Percentiles rank a stretch among this genome's conserved stretches.
Conservation (phyloP, 2,329 filamentous ascomycete genomes). For the Aspergillus brasiliensis region DNA sequence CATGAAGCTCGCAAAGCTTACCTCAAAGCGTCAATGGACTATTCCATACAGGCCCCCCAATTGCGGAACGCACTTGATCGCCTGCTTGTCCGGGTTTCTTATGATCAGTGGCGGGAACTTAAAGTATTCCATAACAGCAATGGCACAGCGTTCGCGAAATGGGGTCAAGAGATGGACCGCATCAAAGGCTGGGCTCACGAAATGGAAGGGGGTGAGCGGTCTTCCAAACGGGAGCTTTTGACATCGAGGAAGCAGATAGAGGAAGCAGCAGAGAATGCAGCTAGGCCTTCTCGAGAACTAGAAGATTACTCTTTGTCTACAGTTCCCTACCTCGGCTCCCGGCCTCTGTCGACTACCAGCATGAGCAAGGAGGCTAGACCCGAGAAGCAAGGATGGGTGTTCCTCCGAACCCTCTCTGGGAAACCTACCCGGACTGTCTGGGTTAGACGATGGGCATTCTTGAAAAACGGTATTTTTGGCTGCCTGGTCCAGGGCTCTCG, state of each 20-base stretch:
- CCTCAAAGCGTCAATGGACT: slow-evolving; percentile 89
- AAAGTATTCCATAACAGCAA: slow-evolving; percentile 69
- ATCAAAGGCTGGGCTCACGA: slow-evolving; percentile 91
- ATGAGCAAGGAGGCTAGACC: slow-evolving; percentile 51
- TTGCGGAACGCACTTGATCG: slow-evolving; percentile 82
- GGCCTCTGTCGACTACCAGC: slow-evolving; percentile 66
- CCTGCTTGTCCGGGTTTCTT: slow-evolving; percentile 79
- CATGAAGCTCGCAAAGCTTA: slow-evolving; percentile 92
- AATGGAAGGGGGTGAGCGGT: slow-evolving; percentile 84
- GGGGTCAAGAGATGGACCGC: slow-evolving; percentile 81
- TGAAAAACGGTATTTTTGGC: slow-evolving; percentile 93
- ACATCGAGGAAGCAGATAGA: slow-evolving; percentile 79
- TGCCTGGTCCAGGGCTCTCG: slow-evolving; percentile 83
- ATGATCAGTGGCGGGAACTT: slow-evolving; percentile 87
- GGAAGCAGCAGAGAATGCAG: slow-evolving; percentile 68
- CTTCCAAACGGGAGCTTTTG: slow-evolving; percentile 80
- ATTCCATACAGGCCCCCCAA: slow-evolving; percentile 83
- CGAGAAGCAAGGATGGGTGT: slow-evolving; percentile 96
- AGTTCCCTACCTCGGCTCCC: slow-evolving; percentile 77
- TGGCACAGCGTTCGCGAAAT: slow-evolving; percentile 63
- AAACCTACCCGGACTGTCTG: slow-evolving; percentile 90
- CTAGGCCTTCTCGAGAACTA: slow-evolving; percentile 83
- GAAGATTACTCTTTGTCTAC: slow-evolving; percentile 91
- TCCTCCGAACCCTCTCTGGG: slow-evolving; percentile 75
- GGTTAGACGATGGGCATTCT: slow-evolving; percentile 92